phyloP scores from a whole-genome alignment of 2,329 filamentous ascomycete genomes.

The Herpotrichia juniperi region DNA sequence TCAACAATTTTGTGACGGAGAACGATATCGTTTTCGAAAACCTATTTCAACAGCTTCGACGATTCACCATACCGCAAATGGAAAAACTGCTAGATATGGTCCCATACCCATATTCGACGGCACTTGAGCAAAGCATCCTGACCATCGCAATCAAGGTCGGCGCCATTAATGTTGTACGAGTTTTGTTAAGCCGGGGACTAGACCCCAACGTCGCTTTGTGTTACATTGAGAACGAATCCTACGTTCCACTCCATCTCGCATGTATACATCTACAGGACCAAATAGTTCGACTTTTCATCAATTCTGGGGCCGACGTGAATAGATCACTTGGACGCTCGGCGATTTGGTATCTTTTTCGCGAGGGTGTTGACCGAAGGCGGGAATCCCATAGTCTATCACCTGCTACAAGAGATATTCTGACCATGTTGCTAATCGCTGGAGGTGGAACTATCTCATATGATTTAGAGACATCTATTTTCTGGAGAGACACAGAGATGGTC shows the following conservation, averaged over 20 bases:
- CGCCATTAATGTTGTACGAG: constrained; percentile 1
- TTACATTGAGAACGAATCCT: not conserved
- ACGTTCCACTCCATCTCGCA: not conserved
- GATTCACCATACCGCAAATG: constrained; percentile 8
- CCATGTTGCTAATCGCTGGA: not conserved
- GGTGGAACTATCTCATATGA: not conserved
- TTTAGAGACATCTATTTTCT: not conserved
- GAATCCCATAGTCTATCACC: not conserved
- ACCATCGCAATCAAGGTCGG: constrained; percentile 14
- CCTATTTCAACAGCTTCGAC: constrained; percentile 12
- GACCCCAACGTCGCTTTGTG: not conserved
- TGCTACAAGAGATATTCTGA: not conserved
- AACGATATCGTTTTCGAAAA: constrained; percentile 7
- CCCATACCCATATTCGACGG: constrained; percentile 6
- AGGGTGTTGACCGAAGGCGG: not conserved
- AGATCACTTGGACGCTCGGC: not conserved
- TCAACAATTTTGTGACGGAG: constrained; percentile 12
- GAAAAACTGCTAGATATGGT: constrained; percentile 5
- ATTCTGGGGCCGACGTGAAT: not conserved
- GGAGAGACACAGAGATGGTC: not conserved
- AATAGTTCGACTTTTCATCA: not conserved
- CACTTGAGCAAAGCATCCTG: constrained; percentile 13
- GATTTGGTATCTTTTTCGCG: not conserved
- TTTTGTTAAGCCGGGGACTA: not conserved
- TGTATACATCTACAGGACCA: not conserved